Evolutionary conservation across 768 basidiomycete genomes (phyloP).

Genomic region (Russula ochroleuca): DNA sequence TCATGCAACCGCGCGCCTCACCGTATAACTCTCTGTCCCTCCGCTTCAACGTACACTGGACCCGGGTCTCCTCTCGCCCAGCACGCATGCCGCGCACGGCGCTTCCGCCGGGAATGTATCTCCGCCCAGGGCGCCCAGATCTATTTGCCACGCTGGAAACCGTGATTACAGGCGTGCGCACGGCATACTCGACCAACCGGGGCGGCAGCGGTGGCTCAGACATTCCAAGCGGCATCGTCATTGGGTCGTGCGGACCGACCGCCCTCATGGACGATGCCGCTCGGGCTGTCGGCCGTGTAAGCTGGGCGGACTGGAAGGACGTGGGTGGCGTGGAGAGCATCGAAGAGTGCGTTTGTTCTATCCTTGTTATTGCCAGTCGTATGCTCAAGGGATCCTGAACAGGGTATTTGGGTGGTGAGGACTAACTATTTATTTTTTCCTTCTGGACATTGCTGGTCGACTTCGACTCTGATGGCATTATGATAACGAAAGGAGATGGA

Average conservation of each 20-base stretch:
- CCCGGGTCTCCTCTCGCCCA: conserved; percentile 36
- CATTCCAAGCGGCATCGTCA: conserved; percentile 35
- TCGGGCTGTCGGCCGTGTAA: conserved; percentile 36
- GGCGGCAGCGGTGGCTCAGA: neutral
- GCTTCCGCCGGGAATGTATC: conserved; percentile 33
- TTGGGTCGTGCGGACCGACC: conserved; percentile 43
- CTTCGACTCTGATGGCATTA: neutral
- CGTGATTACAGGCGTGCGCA: conserved; percentile 29
- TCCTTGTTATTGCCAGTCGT: neutral
- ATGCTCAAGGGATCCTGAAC: neutral
- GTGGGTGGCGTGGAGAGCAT: conserved; percentile 28
- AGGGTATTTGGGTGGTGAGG: conserved; percentile 17
- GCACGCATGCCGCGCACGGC: conserved; percentile 24
- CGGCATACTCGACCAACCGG: conserved; percentile 26
- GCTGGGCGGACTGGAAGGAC: conserved; percentile 31
- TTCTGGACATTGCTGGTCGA: neutral
- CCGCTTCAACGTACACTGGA: conserved; percentile 44
- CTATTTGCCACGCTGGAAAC: conserved; percentile 26
- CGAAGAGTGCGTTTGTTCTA: conserved; percentile 23
- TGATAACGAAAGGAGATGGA: neutral
- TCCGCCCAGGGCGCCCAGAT: conserved; percentile 34
- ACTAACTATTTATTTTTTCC: neutral
- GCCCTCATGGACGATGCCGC: conserved; percentile 39
- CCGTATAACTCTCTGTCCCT: conserved; percentile 33
- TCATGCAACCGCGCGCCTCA: conserved; percentile 36